These are phyloP conservation scores for Globisporangium paroecandrum DNA, from an alignment of 352 stramenopile genomes.

Conservation along the genomic window DNA sequence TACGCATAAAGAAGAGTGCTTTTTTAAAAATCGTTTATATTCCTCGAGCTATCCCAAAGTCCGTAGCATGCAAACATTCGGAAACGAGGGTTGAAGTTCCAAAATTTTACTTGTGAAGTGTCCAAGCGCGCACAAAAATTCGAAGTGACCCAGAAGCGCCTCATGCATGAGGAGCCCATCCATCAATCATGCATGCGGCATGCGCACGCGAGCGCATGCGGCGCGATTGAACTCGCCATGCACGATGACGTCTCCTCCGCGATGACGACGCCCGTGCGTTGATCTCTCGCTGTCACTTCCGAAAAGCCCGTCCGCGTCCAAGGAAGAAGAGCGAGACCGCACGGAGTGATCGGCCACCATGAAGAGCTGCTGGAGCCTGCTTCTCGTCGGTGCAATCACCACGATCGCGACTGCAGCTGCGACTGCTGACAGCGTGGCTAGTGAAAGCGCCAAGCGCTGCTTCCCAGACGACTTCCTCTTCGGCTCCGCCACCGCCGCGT, in stretches of 20 bases:
- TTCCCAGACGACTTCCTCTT: constrained; percentile 81
- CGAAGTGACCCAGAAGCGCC: not conserved
- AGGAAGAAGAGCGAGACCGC: not conserved
- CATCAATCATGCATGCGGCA: not conserved
- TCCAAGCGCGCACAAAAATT: not conserved
- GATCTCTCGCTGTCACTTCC: not conserved
- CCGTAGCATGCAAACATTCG: not conserved
- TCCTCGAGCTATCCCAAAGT: not conserved
- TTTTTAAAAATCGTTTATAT: not conserved
- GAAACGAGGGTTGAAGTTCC: not conserved
- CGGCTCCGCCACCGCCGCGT: constrained; percentile 86
- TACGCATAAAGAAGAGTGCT: not conserved
- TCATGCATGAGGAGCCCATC: not conserved
- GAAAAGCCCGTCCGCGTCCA: not conserved
- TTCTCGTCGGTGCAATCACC: not conserved
- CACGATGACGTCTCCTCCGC: not conserved
- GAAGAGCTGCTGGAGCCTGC: not conserved
- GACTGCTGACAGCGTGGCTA: not conserved
- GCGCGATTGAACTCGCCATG: too few relatives aligned
- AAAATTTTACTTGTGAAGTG: constrained; percentile 1
- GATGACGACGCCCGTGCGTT: too few relatives aligned
- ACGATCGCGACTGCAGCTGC: not conserved
- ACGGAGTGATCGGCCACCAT: not conserved
- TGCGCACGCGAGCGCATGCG: not conserved
- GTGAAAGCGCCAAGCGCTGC: constrained; percentile 29